Evolutionary conservation across 805 yeast genomes (phyloP).

Genomic region (Metschnikowia matae): DNA sequence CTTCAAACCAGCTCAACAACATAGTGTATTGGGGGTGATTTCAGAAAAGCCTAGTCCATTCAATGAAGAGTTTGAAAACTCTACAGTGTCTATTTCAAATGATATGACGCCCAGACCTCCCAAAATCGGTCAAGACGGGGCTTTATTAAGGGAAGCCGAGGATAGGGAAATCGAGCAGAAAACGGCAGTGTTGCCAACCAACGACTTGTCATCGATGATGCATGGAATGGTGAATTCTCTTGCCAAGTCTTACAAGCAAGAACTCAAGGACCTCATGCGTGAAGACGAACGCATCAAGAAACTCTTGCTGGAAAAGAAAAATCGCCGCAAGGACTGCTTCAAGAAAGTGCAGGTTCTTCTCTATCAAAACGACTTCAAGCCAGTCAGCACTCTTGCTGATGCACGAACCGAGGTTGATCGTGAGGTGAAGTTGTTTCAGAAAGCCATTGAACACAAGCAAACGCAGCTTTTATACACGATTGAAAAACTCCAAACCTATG

Average conservation of each 20-base stretch:
- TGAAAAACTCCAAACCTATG: slow-evolving; percentile 35
- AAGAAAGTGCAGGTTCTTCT: slow-evolving; percentile 24
- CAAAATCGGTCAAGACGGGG: not conserved
- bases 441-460: slow-evolving; percentile 11
- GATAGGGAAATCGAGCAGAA: not conserved
- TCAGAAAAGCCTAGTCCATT: slow-evolving; percentile 22
- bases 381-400: slow-evolving; percentile 23
- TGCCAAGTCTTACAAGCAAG: slow-evolving; percentile 49
- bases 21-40: slow-evolving; percentile 16
- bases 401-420: slow-evolving; percentile 22
- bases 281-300: slow-evolving; percentile 21
- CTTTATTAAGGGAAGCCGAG: slow-evolving; percentile 16
- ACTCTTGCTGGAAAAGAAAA: slow-evolving; percentile 51
- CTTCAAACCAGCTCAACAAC: slow-evolving; percentile 6
- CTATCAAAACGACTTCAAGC: slow-evolving; percentile 28
- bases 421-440: slow-evolving; percentile 12
- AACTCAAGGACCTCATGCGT: slow-evolving; percentile 38
- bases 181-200: slow-evolving; percentile 20
- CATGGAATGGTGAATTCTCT: slow-evolving; percentile 46
- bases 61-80: not conserved
- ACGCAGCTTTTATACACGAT: slow-evolving; percentile 9
- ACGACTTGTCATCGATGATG: slow-evolving; percentile 35
- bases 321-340: slow-evolving; percentile 33
- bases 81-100: slow-evolving; percentile 2
- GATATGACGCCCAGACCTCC: slow-evolving; percentile 33